Evolutionary conservation across 2,329 filamentous ascomycete species (phyloP).

Genomic region (Talaromyces sp.): DNA sequence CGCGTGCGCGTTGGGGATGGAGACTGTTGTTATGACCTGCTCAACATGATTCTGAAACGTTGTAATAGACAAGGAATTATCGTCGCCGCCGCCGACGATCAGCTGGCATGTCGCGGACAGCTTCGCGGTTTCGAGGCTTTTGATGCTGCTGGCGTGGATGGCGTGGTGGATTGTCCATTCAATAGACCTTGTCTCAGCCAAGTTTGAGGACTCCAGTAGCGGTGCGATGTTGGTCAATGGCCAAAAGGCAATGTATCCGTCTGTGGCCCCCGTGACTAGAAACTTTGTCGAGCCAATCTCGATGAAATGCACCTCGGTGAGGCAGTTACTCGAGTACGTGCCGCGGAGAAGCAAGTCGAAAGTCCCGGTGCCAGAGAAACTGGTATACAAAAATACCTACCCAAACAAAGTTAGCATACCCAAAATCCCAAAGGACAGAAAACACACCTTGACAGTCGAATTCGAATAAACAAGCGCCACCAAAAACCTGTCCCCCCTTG

Average conservation of each 20-base stretch:
- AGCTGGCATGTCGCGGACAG: slow-evolving; percentile 36
- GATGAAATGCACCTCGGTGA: slow-evolving; percentile 56
- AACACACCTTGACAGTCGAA: slow-evolving; percentile 60
- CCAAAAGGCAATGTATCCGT: slow-evolving; percentile 69
- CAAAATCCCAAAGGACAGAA: slow-evolving; percentile 28
- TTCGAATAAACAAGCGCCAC: slow-evolving; percentile 78
- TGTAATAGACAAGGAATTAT: slow-evolving; percentile 68
- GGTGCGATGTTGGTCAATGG: slow-evolving; percentile 25
- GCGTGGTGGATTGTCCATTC: slow-evolving; percentile 35
- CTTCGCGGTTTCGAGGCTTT: slow-evolving; percentile 41
- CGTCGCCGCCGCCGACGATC: slow-evolving; percentile 76
- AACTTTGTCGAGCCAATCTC: slow-evolving; percentile 38
- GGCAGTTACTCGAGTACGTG: slow-evolving; percentile 65
- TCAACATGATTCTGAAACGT: slow-evolving; percentile 22
- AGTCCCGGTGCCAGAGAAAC: slow-evolving; percentile 12
- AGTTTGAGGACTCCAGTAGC: slow-evolving; percentile 3
- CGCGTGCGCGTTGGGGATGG: slow-evolving; percentile 39
- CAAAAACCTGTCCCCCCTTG: slow-evolving; percentile 37
- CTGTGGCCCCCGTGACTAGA: slow-evolving; percentile 65
- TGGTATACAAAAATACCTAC: slow-evolving; percentile 42
- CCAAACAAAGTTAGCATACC: slow-evolving; percentile 15
- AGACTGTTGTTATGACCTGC: slow-evolving; percentile 24
- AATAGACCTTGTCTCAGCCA: slow-evolving; percentile 8
- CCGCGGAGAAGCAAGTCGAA: slow-evolving; percentile 47
- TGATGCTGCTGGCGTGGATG: slow-evolving; percentile 78